phyloP scores from a whole-genome alignment of 257 asterid genomes.

The Salvia miltiorrhiza region DNA sequence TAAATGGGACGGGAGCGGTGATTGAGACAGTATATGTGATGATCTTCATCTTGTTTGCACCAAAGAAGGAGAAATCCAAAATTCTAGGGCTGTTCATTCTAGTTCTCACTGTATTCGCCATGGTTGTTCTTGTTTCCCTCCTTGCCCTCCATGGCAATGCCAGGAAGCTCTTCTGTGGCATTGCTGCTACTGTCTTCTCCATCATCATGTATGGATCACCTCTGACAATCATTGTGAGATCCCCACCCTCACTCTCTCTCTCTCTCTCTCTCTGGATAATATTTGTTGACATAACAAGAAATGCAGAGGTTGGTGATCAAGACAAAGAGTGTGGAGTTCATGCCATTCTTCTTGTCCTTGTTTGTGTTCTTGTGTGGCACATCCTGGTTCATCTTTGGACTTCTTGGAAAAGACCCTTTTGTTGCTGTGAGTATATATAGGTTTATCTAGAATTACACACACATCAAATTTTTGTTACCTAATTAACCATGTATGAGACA shows the following conservation, averaged over 20 bases:
- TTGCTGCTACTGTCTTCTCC: constrained; percentile 77
- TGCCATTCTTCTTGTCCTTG: constrained; percentile 77
- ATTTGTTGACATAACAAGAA: not conserved
- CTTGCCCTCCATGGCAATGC: constrained; percentile 56
- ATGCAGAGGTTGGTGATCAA: constrained; percentile 79
- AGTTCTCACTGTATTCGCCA: constrained; percentile 43
- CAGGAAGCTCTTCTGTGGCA: constrained; percentile 67
- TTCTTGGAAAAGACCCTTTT: constrained; percentile 73
- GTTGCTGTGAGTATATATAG: constrained; percentile 55
- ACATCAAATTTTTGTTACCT: not conserved
- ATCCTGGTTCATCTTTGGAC: constrained; percentile 78
- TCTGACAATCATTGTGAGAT: constrained; percentile 63
- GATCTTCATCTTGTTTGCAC: constrained; percentile 52
- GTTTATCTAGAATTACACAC: not conserved
- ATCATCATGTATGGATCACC: constrained; percentile 86
- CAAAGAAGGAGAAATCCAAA: constrained; percentile 56
- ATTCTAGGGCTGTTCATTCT: constrained; percentile 44
- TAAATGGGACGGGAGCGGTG: constrained; percentile 71
- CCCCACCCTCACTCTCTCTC: not conserved
- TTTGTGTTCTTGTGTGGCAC: constrained; percentile 74
- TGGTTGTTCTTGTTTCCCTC: constrained; percentile 50
- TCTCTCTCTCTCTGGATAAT: not conserved
- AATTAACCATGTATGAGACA: too few relatives aligned
- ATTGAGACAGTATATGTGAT: constrained; percentile 56
- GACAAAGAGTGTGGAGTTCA: constrained; percentile 82